phyloP scores from a whole-genome alignment of 805 yeast species.

The Lachancea fermentati region DNA sequence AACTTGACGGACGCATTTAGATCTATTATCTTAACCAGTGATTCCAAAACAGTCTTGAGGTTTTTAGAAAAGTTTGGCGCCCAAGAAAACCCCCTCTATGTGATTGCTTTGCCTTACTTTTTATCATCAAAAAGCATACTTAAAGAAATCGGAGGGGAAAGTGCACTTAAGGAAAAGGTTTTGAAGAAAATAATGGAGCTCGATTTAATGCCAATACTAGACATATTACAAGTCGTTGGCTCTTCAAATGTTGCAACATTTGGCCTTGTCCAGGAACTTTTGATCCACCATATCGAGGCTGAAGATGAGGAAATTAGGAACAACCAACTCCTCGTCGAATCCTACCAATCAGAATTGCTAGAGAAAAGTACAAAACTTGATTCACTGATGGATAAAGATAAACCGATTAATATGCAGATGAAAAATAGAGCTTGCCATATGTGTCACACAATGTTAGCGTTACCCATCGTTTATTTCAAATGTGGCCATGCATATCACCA shows the following conservation, averaged over 20 bases:
- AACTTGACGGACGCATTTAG: conserved; percentile 43
- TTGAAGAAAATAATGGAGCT: conserved; percentile 47
- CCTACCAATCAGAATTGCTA: conserved; percentile 62
- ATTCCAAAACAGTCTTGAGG: conserved; percentile 50
- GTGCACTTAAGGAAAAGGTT: conserved; percentile 40
- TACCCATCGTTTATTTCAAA: conserved; percentile 77
- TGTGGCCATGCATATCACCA: conserved; percentile 87
- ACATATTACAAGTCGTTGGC: conserved; percentile 65
- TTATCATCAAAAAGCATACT: conserved; percentile 50
- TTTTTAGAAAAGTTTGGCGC: conserved; percentile 57
- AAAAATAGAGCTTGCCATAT: conserved; percentile 61
- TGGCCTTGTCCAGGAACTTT: conserved; percentile 65
- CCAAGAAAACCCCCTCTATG: conserved; percentile 57
- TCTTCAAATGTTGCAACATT: conserved; percentile 57
- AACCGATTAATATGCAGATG: conserved; percentile 39
- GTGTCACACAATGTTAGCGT: conserved; percentile 61
- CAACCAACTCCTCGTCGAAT: conserved; percentile 57
- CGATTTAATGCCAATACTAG: conserved; percentile 64
- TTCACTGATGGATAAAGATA: conserved; percentile 35
- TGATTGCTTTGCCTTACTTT: conserved; percentile 57
- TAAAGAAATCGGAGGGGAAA: conserved; percentile 45
- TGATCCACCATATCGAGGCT: conserved; percentile 53
- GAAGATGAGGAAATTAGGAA: conserved; percentile 63
- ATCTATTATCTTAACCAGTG: conserved; percentile 52
- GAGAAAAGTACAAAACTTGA: conserved; percentile 50